These are phyloP conservation scores for Acanthamoeba sp. DNA, from an alignment of 208 protist genomes.

Conservation along the genomic window DNA sequence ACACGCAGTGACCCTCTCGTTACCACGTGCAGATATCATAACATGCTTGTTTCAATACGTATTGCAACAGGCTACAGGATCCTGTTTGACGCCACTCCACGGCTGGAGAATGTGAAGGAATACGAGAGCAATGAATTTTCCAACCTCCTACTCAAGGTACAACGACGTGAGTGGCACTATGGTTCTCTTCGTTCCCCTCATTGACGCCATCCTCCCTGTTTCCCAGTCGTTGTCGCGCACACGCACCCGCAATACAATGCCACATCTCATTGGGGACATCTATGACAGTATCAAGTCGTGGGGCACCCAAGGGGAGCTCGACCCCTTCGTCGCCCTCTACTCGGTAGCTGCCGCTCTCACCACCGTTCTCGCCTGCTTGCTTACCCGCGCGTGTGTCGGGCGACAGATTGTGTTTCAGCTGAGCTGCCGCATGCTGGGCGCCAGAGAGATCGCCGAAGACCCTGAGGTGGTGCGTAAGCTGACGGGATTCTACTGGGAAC, in stretches of 20 bases:
- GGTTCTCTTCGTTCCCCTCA: no score
- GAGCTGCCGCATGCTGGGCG: constrained; percentile 54
- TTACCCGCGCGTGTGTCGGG: background rate
- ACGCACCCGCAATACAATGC: background rate
- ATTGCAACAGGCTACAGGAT: constrained; percentile 23
- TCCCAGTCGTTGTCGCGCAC: background rate
- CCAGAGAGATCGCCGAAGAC: constrained; percentile 39
- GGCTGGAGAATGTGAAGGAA: constrained; percentile 12
- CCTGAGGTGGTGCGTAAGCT: background rate
- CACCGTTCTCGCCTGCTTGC: background rate
- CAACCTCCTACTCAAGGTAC: background rate
- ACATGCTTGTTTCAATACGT: no score
- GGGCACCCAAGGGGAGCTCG: constrained; percentile 9
- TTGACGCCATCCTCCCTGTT: background rate
- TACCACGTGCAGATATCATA: no score
- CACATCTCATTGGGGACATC: constrained; percentile 39
- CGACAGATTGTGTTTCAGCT: constrained; percentile 52
- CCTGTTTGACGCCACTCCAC: constrained; percentile 1
- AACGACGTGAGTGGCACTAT: background rate
- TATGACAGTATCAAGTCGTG: constrained; percentile 27
- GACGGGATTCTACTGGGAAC: constrained; percentile 42
- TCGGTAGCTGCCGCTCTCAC: background rate
- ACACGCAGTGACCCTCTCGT: no score
- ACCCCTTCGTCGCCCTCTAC: constrained; percentile 24
- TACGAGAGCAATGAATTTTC: background rate